These are phyloP conservation scores for Blastocystis sp. DNA, from an alignment of 352 stramenopile genomes.

Conservation along the genomic window DNA sequence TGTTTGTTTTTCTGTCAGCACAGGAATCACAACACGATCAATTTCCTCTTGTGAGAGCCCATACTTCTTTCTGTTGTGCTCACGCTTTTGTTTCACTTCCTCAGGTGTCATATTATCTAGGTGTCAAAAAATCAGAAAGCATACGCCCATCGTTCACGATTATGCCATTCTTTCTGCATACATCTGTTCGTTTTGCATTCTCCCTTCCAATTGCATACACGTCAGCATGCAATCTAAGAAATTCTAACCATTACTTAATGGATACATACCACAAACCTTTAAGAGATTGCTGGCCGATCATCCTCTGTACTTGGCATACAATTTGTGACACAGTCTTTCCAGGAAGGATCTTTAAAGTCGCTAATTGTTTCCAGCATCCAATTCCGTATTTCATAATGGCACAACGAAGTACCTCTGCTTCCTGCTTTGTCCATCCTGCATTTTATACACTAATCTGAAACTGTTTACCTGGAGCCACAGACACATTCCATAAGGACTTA, in stretches of 20 bases:
- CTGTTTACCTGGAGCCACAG: constrained; percentile 19
- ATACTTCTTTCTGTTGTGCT: constrained; percentile 36
- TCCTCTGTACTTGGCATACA: constrained; percentile 49
- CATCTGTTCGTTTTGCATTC: constrained; percentile 43
- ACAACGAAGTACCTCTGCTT: constrained; percentile 33
- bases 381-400: constrained; percentile 59
- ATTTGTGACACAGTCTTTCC: constrained; percentile 58
- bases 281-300: constrained; percentile 54
- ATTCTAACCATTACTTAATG: not conserved
- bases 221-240: constrained; percentile 44
- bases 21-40: constrained; percentile 34
- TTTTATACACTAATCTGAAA: not conserved
- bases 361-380: constrained; percentile 27
- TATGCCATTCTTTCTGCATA: constrained; percentile 53
- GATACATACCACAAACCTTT: not conserved
- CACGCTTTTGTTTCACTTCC: not conserved
- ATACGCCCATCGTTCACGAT: constrained; percentile 53
- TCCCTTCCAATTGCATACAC: constrained; percentile 46
- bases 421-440: constrained; percentile 52
- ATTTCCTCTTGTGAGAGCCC: constrained; percentile 46
- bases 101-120: constrained; percentile 37
- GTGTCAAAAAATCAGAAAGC: not conserved
- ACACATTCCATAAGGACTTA: constrained; percentile 59
- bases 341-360: not conserved
- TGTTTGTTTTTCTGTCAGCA: constrained; percentile 28